Percentiles rank a stretch among this genome's conserved stretches.
phyloP scores from a whole-genome alignment of 331 rosid genomes.

The Rhamnella rubrinervis region DNA sequence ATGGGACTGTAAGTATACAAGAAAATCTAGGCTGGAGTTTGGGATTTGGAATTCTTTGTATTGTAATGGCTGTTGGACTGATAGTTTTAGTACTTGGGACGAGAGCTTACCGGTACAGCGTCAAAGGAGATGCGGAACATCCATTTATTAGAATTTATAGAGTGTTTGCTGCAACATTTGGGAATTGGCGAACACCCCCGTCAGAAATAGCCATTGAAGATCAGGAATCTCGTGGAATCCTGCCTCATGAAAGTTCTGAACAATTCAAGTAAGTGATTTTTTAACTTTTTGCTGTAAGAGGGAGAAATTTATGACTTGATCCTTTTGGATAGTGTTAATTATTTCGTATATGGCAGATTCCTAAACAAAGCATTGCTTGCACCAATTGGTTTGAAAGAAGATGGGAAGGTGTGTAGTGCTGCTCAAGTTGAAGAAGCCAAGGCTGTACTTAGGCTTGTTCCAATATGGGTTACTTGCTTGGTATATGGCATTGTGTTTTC shows the following conservation, averaged over 20 bases:
- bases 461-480: constrained; percentile 42
- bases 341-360: constrained; percentile 18
- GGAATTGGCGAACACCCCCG: constrained; percentile 31
- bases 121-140: constrained; percentile 22
- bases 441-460: constrained; percentile 29
- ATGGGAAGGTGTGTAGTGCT: constrained; percentile 18
- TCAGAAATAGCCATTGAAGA: constrained; percentile 19
- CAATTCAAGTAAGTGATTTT: constrained; percentile 38
- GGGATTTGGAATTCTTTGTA: constrained; percentile 52
- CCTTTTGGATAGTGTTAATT: background rate
- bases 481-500: constrained; percentile 31
- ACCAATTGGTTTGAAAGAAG: constrained; percentile 21
- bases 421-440: constrained; percentile 46
- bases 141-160: constrained; percentile 34
- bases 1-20: constrained; percentile 28
- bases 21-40: constrained; percentile 48
- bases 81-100: constrained; percentile 35
- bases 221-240: constrained; percentile 13
- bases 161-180: constrained; percentile 34
- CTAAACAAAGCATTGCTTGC: constrained; percentile 40
- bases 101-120: constrained; percentile 24
- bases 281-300: too few relatives aligned
- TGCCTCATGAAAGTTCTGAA: constrained; percentile 28
- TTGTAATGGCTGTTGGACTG: constrained; percentile 34
- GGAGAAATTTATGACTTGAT: background rate